These are phyloP conservation scores for Firmiana major DNA, from an alignment of 345 rosid genomes.

Conservation along the genomic window DNA sequence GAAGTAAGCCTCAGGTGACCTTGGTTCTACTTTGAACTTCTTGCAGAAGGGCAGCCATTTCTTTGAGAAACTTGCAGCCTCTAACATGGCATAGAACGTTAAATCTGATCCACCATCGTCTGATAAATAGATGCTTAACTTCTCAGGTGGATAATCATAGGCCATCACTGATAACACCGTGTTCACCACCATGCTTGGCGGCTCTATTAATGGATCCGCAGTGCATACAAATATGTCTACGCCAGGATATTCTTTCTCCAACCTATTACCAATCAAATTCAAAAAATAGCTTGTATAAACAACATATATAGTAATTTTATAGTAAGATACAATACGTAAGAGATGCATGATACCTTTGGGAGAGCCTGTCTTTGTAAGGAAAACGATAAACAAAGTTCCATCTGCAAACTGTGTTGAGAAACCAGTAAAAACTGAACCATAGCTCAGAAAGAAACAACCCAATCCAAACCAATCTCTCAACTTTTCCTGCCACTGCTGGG, in stretches of 20 bases:
- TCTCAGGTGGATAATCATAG: conserved; percentile 35
- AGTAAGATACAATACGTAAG: neutral
- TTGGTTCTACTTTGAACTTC: conserved; percentile 28
- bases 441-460: conserved; percentile 40
- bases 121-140: conserved; percentile 39
- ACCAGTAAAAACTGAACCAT: conserved; percentile 48
- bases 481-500: conserved; percentile 16
- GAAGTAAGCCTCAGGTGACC: conserved; percentile 32
- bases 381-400: conserved; percentile 33
- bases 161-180: conserved; percentile 45
- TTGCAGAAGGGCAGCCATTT: conserved; percentile 48
- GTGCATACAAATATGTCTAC: conserved; percentile 53
- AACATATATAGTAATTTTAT: neutral
- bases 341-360: conserved; percentile 21
- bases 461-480: conserved; percentile 29
- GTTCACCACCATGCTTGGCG: conserved; percentile 42
- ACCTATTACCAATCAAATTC: conserved; percentile 11
- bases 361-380: conserved; percentile 39
- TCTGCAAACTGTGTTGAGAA: conserved; percentile 33
- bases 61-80: conserved; percentile 41
- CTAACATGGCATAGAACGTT: conserved; percentile 45
- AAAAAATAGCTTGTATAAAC: no score
- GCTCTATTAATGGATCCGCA: conserved; percentile 44
- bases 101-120: conserved; percentile 43
- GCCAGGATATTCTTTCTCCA: conserved; percentile 25